Base-by-base conservation (phyloP, 495 filamentous ascomycete species). In the Penicillium lividum region DNA sequence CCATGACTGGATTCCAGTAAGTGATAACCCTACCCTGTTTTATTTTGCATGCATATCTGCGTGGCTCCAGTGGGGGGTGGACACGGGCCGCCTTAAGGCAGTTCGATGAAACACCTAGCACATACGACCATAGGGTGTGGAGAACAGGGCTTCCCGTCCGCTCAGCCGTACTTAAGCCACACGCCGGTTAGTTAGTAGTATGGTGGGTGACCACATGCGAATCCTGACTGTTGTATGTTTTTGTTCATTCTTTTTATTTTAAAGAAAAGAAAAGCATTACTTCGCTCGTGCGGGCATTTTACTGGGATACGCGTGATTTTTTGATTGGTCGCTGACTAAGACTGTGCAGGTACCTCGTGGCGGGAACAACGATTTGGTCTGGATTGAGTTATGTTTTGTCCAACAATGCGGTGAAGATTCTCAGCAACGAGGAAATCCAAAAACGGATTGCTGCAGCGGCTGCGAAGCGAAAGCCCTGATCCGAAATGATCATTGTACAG, bases 301-400 rank as follows among this genome's bases (percentile, higher is more conserved):
- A 22, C 22, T 22, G 22, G 22, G 22, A 22, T 22, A 1, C 1
- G 22, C 22, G 2, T 22, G 22, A 22, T 22, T 22, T 58, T 33
- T 48, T 61, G 29, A 61, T 18, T 27, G n/a, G 33, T 28, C 50
- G 7, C 51, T 30, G 30, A 42, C 22, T 11, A 28, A 10, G 22
- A 16, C 28, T 34, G 22, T 22, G 11, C 15, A 80, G 77, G 57
- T 80, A 91, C 62, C 73, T 92, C 36, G 91, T 95, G 7, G 91
- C 89, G 0, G 81, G 81, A 0, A 95, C 91, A 10, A 95, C 91
- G 1, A 68, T 93, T 13, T 92, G 90, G 90, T 93, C 89, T 31
- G 91, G 91, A 16, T 77, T 90, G 4, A 90, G 89, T 68, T 95
- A 95, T 65, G 74, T 93, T 33, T 91, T 87, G 66, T 87, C 86